Evolutionary conservation across 140 eudicot genomes (phyloP).

Genomic region (Cichorium intybus): DNA sequence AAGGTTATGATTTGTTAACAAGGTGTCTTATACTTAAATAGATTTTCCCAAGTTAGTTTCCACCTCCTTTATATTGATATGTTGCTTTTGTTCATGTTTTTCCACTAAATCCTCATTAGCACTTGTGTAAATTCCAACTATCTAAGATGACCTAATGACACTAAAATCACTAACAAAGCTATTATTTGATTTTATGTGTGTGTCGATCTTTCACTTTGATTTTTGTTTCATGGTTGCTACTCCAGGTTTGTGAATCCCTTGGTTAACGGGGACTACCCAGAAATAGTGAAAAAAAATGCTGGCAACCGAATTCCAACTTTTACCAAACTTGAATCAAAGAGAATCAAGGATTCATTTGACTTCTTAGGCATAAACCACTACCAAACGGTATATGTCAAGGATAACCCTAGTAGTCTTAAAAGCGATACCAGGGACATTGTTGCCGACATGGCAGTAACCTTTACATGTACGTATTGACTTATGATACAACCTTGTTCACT

Average conservation of each 20-base stretch:
- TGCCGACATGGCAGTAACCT: slow-evolving; percentile 44
- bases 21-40: too few relatives aligned
- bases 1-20: too few relatives aligned
- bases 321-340: background rate
- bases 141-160: too few relatives aligned
- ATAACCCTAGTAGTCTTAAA: slow-evolving; percentile 31
- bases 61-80: too few relatives aligned
- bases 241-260: slow-evolving; percentile 43
- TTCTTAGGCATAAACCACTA: slow-evolving; percentile 70
- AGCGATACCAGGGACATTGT: slow-evolving; percentile 27
- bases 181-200: too few relatives aligned
- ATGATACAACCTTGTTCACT: background rate
- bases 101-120: too few relatives aligned
- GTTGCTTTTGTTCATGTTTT: too few relatives aligned
- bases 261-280: slow-evolving; percentile 50
- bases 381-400: slow-evolving; percentile 32
- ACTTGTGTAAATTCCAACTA: too few relatives aligned
- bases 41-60: too few relatives aligned
- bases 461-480: slow-evolving; percentile 29
- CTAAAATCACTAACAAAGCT: too few relatives aligned
- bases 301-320: background rate
- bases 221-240: background rate
- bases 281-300: slow-evolving; percentile 12
- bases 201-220: background rate
- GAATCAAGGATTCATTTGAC: slow-evolving; percentile 9